Evolutionary conservation across 306 rosid species (phyloP).

Genomic region (Cicer arietinum): DNA sequence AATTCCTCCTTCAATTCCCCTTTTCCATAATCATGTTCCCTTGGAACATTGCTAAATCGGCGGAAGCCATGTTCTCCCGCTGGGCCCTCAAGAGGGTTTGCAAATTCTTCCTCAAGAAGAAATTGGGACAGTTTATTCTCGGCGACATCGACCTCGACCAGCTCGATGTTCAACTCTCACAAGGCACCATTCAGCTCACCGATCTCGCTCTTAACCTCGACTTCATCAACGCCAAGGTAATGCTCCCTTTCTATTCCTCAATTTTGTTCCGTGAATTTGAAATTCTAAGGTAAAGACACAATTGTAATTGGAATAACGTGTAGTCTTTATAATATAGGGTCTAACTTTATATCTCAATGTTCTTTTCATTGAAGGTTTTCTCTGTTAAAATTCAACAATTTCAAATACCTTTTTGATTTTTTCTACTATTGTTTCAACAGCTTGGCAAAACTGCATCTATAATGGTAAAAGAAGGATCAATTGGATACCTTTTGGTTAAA

Average conservation of each 20-base stretch:
- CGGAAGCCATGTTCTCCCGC: conserved; percentile 91
- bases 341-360: background rate
- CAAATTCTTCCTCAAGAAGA: conserved; percentile 90
- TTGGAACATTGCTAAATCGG: conserved; percentile 94
- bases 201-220: conserved; percentile 93
- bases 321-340: conserved; percentile 14
- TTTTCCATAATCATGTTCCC: conserved; percentile 63
- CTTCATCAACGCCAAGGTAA: conserved; percentile 77
- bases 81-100: conserved; percentile 87
- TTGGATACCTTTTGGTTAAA: conserved; percentile 72
- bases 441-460: conserved; percentile 61
- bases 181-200: conserved; percentile 87
- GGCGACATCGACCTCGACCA: conserved; percentile 93
- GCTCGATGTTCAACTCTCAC: conserved; percentile 83
- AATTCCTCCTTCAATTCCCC: background rate
- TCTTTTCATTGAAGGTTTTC: conserved; percentile 15
- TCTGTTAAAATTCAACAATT: background rate
- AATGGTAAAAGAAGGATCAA: conserved; percentile 83
- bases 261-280: conserved; percentile 13
- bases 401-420: conserved; percentile 1
- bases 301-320: conserved; percentile 9
- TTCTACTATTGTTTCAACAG: conserved; percentile 51
- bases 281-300: background rate
- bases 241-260: background rate
- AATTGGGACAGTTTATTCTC: conserved; percentile 81